Evolutionary conservation across 1,139 yeast species (phyloP).

Genomic region (Kodamaea ohmeri): DNA sequence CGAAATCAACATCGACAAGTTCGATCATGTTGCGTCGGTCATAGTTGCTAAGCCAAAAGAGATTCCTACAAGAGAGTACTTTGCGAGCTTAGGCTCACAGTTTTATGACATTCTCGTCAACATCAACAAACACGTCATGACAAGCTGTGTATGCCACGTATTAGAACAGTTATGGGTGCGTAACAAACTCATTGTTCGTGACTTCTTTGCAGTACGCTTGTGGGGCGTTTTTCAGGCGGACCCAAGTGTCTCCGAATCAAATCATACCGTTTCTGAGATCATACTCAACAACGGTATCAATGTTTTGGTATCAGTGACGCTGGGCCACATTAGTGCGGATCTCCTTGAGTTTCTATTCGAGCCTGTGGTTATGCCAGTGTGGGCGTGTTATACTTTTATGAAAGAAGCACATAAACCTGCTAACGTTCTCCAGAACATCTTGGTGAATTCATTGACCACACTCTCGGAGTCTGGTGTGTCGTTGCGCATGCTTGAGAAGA

Average conservation of each 20-base stretch:
- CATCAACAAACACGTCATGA: slow-evolving; percentile 60
- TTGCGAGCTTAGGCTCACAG: slow-evolving; percentile 56
- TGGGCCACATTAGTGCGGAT: slow-evolving; percentile 45
- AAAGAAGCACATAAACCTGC: slow-evolving; percentile 34
- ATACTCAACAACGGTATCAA: slow-evolving; percentile 62
- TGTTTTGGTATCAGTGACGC: slow-evolving; percentile 60
- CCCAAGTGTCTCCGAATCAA: slow-evolving; percentile 3
- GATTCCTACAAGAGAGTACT: slow-evolving; percentile 49
- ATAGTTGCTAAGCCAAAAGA: slow-evolving; percentile 59
- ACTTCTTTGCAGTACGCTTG: slow-evolving; percentile 54
- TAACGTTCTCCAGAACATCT: slow-evolving; percentile 45
- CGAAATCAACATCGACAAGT: slow-evolving; percentile 59
- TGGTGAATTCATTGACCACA: slow-evolving; percentile 46
- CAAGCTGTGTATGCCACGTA: slow-evolving; percentile 57
- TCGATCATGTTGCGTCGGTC: slow-evolving; percentile 63
- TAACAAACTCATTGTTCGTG: slow-evolving; percentile 52
- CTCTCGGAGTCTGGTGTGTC: slow-evolving; percentile 25
- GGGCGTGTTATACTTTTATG: slow-evolving; percentile 62
- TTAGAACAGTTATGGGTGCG: slow-evolving; percentile 52
- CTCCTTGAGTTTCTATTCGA: slow-evolving; percentile 42
- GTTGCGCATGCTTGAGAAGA: slow-evolving; percentile 27
- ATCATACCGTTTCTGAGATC: slow-evolving; percentile 44
- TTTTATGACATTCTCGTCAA: slow-evolving; percentile 53
- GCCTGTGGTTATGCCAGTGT: slow-evolving; percentile 49
- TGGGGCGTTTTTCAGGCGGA: slow-evolving; percentile 28